These are phyloP conservation scores for Viola pubescens DNA, from an alignment of 441 rosid species.

Conservation along the genomic window DNA sequence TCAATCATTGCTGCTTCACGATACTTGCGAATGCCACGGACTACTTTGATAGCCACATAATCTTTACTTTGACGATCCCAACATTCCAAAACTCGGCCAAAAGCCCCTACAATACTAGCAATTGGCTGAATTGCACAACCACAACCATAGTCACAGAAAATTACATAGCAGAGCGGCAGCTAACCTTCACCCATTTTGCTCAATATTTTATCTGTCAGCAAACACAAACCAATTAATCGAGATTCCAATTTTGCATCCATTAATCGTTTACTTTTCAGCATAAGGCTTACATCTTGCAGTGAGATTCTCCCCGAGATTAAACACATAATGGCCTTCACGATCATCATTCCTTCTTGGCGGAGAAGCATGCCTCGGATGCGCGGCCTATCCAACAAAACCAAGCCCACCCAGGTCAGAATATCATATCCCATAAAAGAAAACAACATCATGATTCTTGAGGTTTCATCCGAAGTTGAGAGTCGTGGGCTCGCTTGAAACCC, in stretches of 20 bases:
- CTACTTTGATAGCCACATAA: constrained; percentile 70
- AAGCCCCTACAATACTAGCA: constrained; percentile 92
- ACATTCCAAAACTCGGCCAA: constrained; percentile 93
- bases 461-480: too few relatives aligned
- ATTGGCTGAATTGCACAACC: constrained; percentile 62
- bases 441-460: too few relatives aligned
- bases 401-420: not conserved
- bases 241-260: not conserved
- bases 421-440: too few relatives aligned
- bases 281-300: constrained; percentile 64
- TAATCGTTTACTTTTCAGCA: not conserved
- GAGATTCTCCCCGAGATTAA: constrained; percentile 67
- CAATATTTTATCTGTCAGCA: constrained; percentile 58
- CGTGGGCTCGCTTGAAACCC: too few relatives aligned
- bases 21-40: constrained; percentile 61
- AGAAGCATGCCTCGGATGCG: constrained; percentile 28
- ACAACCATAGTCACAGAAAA: constrained; percentile 44
- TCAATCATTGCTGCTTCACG: constrained; percentile 83
- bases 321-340: constrained; percentile 76
- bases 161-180: constrained; percentile 43
- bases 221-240: not conserved
- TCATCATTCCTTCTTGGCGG: constrained; percentile 75
- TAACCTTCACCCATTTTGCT: constrained; percentile 95
- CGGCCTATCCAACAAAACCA: constrained; percentile 21
- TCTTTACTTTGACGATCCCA: constrained; percentile 75